Evolutionary conservation across 768 basidiomycete genomes (phyloP).

Genomic region (Cystofilobasidium bisporidii): DNA sequence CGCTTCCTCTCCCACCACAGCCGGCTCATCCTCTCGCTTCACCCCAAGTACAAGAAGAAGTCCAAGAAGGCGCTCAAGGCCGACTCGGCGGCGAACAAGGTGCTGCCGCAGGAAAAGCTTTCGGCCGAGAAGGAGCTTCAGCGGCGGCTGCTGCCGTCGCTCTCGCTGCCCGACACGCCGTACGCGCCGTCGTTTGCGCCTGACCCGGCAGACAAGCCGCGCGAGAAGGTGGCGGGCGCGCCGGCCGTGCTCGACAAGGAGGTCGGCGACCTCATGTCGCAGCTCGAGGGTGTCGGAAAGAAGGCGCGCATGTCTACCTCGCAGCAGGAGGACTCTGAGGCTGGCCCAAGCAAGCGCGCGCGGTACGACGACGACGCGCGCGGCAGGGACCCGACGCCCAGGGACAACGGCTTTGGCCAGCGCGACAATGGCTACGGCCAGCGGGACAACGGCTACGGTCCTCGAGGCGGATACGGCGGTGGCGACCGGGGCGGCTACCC

Average conservation of each 20-base stretch:
- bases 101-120: constrained; percentile 32
- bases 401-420: no score
- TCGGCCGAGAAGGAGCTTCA: constrained; percentile 32
- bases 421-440: constrained; percentile 34
- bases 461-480: background rate
- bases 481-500: constrained; percentile 36
- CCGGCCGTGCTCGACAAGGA: constrained; percentile 47
- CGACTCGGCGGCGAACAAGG: constrained; percentile 25
- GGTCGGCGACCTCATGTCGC: constrained; percentile 77
- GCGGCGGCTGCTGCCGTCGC: constrained; percentile 64
- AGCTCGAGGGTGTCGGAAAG: constrained; percentile 59
- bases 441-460: constrained; percentile 33
- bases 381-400: background rate
- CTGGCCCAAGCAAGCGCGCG: constrained; percentile 20
- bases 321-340: constrained; percentile 40
- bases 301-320: constrained; percentile 42
- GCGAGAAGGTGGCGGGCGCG: constrained; percentile 30
- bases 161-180: constrained; percentile 69
- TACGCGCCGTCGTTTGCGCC: constrained; percentile 47
- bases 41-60: constrained; percentile 89
- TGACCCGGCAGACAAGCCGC: constrained; percentile 31
- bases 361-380: constrained; percentile 24
- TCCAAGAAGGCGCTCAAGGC: constrained; percentile 44
- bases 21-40: constrained; percentile 84
- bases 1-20: background rate